Conservation (phyloP, 129 eudicot genomes). For the Scalesia atractyloides region DNA sequence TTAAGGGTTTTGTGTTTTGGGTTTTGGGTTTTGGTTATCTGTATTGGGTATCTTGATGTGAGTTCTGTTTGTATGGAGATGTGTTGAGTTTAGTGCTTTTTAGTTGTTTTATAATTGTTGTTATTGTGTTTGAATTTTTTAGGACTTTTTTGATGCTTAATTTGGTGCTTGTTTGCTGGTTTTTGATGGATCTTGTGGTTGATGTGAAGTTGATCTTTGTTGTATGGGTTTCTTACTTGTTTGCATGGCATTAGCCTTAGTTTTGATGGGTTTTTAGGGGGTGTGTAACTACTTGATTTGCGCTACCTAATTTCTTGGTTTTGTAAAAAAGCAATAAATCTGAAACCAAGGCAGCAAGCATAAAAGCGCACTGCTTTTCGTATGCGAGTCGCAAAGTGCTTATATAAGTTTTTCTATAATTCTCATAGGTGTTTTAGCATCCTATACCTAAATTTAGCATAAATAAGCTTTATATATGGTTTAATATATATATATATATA, state of each 20-base stretch:
- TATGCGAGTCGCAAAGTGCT: no score
- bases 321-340: no score
- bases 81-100: constrained; percentile 13
- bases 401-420: no score
- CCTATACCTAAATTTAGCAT: no score
- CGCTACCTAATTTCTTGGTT: no score
- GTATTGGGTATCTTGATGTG: constrained; percentile 6
- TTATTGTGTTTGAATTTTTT: constrained; percentile 9
- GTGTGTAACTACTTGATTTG: no score
- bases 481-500: no score
- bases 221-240: not conserved
- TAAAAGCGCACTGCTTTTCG: no score
- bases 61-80: constrained; percentile 1
- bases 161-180: constrained; percentile 8
- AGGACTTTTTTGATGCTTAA: constrained; percentile 12
- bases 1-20: constrained; percentile 22
- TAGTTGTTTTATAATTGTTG: not conserved
- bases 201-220: not conserved
- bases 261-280: no score
- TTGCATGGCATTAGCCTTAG: constrained; percentile 26
- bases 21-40: constrained; percentile 28
- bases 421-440: no score
- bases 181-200: constrained; percentile 19
- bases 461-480: no score
- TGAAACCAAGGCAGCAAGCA: no score